phyloP scores from a whole-genome alignment of 1,284 basidiomycete genomes.

The Cutaneotrichosporon sp. region DNA sequence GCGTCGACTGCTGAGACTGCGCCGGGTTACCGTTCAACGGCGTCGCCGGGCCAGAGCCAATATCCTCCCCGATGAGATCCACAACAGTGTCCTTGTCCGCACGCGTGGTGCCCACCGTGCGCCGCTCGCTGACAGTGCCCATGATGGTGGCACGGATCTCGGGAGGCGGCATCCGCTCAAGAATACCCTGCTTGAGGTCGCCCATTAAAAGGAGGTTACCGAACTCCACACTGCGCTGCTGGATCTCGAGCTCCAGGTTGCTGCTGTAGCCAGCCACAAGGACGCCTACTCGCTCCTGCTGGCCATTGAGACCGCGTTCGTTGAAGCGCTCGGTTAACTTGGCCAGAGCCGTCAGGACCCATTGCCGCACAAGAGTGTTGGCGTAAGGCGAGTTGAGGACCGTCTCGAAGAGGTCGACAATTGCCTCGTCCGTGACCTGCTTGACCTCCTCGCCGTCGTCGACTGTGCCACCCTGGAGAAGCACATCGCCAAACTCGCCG shows the following conservation, averaged over 20 bases:
- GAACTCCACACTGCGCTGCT: slow-evolving; percentile 95
- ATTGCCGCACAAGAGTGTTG: slow-evolving; percentile 87
- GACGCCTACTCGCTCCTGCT: slow-evolving; percentile 74
- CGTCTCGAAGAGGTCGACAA: slow-evolving; percentile 82
- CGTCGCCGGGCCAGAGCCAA: slow-evolving; percentile 52
- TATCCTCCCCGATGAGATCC: slow-evolving; percentile 76
- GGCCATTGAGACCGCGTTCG: slow-evolving; percentile 58
- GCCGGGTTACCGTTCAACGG: slow-evolving; percentile 29
- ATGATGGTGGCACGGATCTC: slow-evolving; percentile 92
- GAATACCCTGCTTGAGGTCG: slow-evolving; percentile 79
- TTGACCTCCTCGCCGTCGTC: slow-evolving; percentile 77
- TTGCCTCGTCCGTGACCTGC: slow-evolving; percentile 70
- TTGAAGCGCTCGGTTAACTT: slow-evolving; percentile 78
- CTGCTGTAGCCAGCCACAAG: slow-evolving; percentile 75
- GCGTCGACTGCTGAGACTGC: slow-evolving; percentile 65
- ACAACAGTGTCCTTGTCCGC: slow-evolving; percentile 67
- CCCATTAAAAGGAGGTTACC: slow-evolving; percentile 71
- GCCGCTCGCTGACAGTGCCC: slow-evolving; percentile 85
- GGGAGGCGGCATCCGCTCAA: slow-evolving; percentile 97
- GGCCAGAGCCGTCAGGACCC: slow-evolving; percentile 82
- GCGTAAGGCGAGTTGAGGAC: slow-evolving; percentile 92
- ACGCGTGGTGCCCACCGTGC: slow-evolving; percentile 84
- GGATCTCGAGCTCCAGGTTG: slow-evolving; percentile 88
- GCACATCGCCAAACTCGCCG: slow-evolving; percentile 91
- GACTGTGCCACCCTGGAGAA: slow-evolving; percentile 83